Conservation (phyloP, 2,329 filamentous ascomycete species). For the Parastagonospora nodorum region DNA sequence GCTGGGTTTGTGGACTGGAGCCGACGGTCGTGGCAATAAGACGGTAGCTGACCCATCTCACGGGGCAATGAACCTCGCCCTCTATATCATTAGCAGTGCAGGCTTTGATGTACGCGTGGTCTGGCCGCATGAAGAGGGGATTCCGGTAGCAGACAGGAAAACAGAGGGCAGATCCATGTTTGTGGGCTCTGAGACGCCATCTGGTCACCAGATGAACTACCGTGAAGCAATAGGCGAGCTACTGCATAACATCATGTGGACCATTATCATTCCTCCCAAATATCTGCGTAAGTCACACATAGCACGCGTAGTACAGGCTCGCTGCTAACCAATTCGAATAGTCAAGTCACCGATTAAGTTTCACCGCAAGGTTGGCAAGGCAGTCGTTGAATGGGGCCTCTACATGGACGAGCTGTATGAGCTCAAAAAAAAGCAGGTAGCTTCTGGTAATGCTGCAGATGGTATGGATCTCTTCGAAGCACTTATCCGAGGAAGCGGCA, state of each 20-base stretch:
- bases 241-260: conserved; percentile 66
- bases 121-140: conserved; percentile 64
- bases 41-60: conserved; percentile 63
- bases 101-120: conserved; percentile 68
- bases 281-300: conserved; percentile 54
- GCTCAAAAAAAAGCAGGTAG: conserved; percentile 60
- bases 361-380: conserved; percentile 58
- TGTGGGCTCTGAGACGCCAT: conserved; percentile 37
- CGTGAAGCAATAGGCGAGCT: conserved; percentile 65
- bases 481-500: conserved; percentile 42
- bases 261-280: conserved; percentile 65
- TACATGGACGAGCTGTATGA: conserved; percentile 74
- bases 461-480: conserved; percentile 62
- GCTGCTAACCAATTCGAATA: conserved; percentile 13
- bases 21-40: conserved; percentile 28
- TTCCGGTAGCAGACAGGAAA: conserved; percentile 34
- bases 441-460: conserved; percentile 42
- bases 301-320: neutral
- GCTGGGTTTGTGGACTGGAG: conserved; percentile 37
- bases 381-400: conserved; percentile 66
- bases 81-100: conserved; percentile 68
- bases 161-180: conserved; percentile 34
- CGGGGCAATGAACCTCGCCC: conserved; percentile 68
- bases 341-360: conserved; percentile 49
- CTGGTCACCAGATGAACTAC: conserved; percentile 63